A percentile compares a stretch with the other conserved stretches of the same genome.
Evolutionary conservation across 2,329 filamentous ascomycete species (phyloP).

Genomic region (Periconia sp.): DNA sequence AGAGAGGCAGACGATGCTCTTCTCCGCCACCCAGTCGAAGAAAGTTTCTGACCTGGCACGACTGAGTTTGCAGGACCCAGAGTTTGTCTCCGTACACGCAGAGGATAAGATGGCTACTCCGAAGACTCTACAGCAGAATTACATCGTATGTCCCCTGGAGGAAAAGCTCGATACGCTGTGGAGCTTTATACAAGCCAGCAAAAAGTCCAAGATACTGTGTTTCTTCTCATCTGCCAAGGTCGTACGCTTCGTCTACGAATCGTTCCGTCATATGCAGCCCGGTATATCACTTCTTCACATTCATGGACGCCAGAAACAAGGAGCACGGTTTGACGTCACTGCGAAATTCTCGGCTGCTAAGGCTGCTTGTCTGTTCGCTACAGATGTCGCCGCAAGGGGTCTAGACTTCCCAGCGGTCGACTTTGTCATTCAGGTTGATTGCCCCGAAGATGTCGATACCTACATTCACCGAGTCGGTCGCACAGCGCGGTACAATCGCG

Average conservation of each 20-base stretch:
- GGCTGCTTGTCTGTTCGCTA: constrained; percentile 88
- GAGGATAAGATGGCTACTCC: constrained; percentile 81
- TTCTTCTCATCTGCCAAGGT: constrained; percentile 96
- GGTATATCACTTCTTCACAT: constrained; percentile 93
- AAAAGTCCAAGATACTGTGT: constrained; percentile 93
- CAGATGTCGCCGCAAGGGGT: constrained; percentile 91
- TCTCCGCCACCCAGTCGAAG: constrained; percentile 95
- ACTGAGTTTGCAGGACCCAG: constrained; percentile 84
- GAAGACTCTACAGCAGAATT: constrained; percentile 84
- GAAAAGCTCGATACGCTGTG: constrained; percentile 92
- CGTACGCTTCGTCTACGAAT: constrained; percentile 94
- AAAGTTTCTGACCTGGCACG: constrained; percentile 91
- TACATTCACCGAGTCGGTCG: constrained; percentile 97
- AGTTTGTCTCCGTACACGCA: constrained; percentile 95
- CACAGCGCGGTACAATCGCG: constrained; percentile 89
- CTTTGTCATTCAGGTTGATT: constrained; percentile 99
- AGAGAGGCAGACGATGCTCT: constrained; percentile 87
- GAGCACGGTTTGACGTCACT: constrained; percentile 85
- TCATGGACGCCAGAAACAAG: constrained; percentile 92
- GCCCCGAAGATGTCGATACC: constrained; percentile 93
- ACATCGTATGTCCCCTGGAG: constrained; percentile 81
- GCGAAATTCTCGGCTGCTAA: constrained; percentile 81
- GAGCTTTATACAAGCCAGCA: constrained; percentile 87
- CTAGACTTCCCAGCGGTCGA: constrained; percentile 96
- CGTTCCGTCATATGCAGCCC: constrained; percentile 89